These are phyloP conservation scores for Aspergillus baeticus DNA, from an alignment of 495 filamentous ascomycete genomes.

Conservation along the genomic window DNA sequence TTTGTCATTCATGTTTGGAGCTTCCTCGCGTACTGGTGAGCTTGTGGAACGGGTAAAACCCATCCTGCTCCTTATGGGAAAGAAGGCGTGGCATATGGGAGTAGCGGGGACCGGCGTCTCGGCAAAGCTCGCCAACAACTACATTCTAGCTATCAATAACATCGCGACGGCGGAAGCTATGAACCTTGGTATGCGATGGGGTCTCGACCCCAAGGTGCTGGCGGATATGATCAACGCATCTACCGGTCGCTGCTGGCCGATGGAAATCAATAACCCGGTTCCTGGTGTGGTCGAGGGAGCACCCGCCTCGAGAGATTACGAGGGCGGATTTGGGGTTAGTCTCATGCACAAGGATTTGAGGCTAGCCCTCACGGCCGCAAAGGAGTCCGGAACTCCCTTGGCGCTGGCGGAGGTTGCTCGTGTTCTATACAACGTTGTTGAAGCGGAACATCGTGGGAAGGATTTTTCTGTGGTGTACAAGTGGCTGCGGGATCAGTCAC, in stretches of 20 bases:
- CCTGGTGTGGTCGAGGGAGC: constrained; percentile 75
- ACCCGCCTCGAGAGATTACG: constrained; percentile 71
- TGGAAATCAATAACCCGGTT: constrained; percentile 89
- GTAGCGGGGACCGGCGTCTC: constrained; percentile 76
- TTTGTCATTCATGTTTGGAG: constrained; percentile 84
- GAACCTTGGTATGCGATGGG: constrained; percentile 84
- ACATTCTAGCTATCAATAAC: constrained; percentile 87
- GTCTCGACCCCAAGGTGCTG: constrained; percentile 75
- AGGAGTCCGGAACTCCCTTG: constrained; percentile 63
- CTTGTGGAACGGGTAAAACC: constrained; percentile 60
- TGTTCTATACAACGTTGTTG: constrained; percentile 66
- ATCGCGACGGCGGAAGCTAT: constrained; percentile 92
- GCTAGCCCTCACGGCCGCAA: constrained; percentile 71
- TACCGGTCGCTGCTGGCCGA: constrained; percentile 88
- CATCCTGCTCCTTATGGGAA: constrained; percentile 76
- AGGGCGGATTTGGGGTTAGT: constrained; percentile 77
- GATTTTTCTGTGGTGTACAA: constrained; percentile 88
- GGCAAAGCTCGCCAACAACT: constrained; percentile 91
- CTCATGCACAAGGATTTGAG: constrained; percentile 84
- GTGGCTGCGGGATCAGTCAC: constrained; percentile 54
- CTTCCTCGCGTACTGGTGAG: constrained; percentile 43
- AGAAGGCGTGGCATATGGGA: constrained; percentile 77
- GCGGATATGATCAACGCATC: constrained; percentile 81
- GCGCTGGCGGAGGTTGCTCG: constrained; percentile 62
- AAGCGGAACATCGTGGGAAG: constrained; percentile 60